Conservation (phyloP, 805 yeast species). For the Candida tibetensis region DNA sequence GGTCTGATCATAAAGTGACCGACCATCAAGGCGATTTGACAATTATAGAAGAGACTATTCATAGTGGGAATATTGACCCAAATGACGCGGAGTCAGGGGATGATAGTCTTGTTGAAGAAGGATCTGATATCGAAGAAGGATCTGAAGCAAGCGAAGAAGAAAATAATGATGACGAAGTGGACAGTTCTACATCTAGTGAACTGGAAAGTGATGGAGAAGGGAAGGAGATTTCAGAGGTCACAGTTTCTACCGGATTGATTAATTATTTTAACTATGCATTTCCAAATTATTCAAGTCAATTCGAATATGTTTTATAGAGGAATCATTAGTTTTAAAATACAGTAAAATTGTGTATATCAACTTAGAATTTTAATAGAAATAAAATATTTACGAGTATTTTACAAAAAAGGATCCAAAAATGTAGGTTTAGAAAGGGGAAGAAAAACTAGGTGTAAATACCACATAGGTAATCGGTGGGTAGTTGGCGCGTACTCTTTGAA, state of each 20-base stretch:
- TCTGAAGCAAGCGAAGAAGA: conserved; percentile 11
- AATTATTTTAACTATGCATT: conserved; percentile 7
- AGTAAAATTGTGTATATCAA: no score
- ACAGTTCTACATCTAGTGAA: no score
- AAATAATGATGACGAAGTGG: conserved; percentile 5
- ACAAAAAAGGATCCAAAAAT: no score
- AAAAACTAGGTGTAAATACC: no score
- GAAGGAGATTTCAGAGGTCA: neutral
- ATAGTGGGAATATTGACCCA: neutral
- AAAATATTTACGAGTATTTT: no score
- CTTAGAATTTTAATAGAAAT: no score
- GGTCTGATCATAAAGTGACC: neutral
- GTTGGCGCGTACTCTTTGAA: no score
- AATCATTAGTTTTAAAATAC: no score
- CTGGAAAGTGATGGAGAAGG: conserved; percentile 5
- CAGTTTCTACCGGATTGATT: conserved; percentile 5
- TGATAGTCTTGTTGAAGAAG: conserved; percentile 1
- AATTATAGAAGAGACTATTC: neutral
- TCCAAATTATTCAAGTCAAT: conserved; percentile 3
- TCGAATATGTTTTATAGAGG: neutral
- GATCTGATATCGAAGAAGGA: conserved; percentile 4
- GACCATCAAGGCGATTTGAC: neutral
- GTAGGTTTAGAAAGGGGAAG: no score
- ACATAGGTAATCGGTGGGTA: no score
- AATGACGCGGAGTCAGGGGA: neutral